These are phyloP conservation scores for Lichtheimia ramosa DNA, from an alignment of 371 early-diverging fungal species.

Conservation along the genomic window DNA sequence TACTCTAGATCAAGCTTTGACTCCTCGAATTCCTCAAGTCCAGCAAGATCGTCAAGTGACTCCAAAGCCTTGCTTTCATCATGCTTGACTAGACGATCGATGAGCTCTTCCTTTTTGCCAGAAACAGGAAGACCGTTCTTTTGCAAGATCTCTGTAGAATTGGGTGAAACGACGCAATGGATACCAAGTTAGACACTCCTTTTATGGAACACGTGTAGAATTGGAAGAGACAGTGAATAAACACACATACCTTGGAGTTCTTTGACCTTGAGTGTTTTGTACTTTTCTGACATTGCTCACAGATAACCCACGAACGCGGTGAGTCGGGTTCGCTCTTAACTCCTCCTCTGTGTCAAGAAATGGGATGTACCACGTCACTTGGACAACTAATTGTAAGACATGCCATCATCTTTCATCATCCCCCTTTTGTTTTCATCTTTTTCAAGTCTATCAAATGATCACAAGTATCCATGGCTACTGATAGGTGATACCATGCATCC, in stretches of 20 bases:
- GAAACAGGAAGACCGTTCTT: conserved; percentile 57
- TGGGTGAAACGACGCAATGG: neutral
- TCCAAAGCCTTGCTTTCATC: conserved; percentile 54
- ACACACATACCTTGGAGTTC: conserved; percentile 55
- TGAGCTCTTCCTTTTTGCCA: conserved; percentile 71
- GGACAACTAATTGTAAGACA: neutral
- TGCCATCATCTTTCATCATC: too few species aligned
- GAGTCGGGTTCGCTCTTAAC: neutral
- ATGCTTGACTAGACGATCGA: conserved; percentile 61
- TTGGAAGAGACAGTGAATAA: too few species aligned
- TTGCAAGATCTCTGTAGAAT: conserved; percentile 50
- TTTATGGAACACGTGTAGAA: neutral
- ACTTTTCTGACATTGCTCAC: conserved; percentile 40
- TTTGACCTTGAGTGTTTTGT: conserved; percentile 59
- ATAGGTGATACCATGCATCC: too few species aligned
- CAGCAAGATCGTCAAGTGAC: conserved; percentile 45
- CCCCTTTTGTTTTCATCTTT: too few species aligned
- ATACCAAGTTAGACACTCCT: neutral
- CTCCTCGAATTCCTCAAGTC: conserved; percentile 45
- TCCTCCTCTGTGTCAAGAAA: neutral
- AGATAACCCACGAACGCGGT: neutral
- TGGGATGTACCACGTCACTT: neutral
- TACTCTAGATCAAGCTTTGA: conserved; percentile 34
- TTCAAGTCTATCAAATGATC: too few species aligned
- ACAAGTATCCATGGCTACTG: too few species aligned